Evolutionary conservation across 257 asterid species (phyloP).

Genomic region (Knoxia roxburghii): DNA sequence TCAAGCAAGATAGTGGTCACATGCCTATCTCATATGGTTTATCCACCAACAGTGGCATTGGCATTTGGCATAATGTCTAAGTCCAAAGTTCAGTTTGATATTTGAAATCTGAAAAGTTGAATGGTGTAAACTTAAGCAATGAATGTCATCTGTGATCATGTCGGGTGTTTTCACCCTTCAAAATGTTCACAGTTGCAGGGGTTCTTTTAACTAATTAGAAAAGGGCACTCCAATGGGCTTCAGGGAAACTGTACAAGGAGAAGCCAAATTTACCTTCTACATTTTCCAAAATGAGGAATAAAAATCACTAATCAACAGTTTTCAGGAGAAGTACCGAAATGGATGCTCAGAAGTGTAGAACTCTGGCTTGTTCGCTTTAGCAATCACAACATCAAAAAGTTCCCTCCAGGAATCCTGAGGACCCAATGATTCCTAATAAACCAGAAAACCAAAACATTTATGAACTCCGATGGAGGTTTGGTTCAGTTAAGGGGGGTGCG

Average conservation of each 20-base stretch:
- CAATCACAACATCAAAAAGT: slow-evolving; percentile 94
- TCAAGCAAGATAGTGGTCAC: background rate
- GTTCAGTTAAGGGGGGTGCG: background rate
- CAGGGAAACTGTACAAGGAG: background rate
- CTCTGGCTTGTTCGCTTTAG: slow-evolving; percentile 94
- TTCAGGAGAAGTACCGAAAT: slow-evolving; percentile 54
- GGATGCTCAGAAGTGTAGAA: slow-evolving; percentile 97
- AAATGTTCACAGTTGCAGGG: background rate
- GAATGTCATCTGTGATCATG: background rate
- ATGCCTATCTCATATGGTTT: background rate
- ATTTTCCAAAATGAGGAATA: background rate
- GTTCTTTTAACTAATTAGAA: background rate
- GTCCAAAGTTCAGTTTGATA: too few species aligned
- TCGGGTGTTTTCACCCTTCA: background rate
- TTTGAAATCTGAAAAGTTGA: background rate
- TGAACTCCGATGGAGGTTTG: background rate
- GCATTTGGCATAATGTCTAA: background rate
- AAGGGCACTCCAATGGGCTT: background rate
- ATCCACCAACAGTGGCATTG: background rate
- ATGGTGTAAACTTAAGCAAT: background rate
- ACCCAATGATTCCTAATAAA: slow-evolving; percentile 66
- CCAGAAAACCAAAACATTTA: slow-evolving; percentile 18
- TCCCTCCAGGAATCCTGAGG: slow-evolving; percentile 88
- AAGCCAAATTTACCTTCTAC: background rate
- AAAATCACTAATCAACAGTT: background rate